Evolutionary conservation across 768 basidiomycete species (phyloP).

Genomic region (Pisolithus orientalis): DNA sequence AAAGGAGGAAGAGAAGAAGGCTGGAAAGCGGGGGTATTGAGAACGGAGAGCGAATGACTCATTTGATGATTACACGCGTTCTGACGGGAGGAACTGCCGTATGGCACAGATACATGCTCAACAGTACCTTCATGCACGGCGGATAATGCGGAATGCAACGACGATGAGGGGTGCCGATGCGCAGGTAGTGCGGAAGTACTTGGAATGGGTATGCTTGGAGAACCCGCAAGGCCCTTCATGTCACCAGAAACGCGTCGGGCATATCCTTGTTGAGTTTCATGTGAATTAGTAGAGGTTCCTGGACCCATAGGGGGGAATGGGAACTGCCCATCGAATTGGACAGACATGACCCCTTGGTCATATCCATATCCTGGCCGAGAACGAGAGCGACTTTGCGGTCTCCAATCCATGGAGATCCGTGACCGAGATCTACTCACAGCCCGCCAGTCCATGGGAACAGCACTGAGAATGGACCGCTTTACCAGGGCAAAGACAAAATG

Average conservation of each 20-base stretch:
- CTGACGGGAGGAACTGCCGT: slow-evolving; percentile 30
- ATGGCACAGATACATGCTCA: slow-evolving; percentile 29
- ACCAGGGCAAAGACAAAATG: slow-evolving; percentile 14
- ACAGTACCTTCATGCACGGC: slow-evolving; percentile 41
- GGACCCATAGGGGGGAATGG: slow-evolving; percentile 35
- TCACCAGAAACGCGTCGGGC: slow-evolving; percentile 17
- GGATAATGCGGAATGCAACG: slow-evolving; percentile 39
- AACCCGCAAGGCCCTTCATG: slow-evolving; percentile 14
- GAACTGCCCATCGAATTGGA: slow-evolving; percentile 37
- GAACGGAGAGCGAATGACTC: slow-evolving; percentile 33
- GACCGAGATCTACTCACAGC: slow-evolving; percentile 88
- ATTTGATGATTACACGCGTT: slow-evolving; percentile 27
- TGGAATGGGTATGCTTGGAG: slow-evolving; percentile 33
- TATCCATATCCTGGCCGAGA: slow-evolving; percentile 54
- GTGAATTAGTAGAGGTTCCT: slow-evolving; percentile 10
- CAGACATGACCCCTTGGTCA: slow-evolving; percentile 35
- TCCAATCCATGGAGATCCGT: slow-evolving; percentile 89
- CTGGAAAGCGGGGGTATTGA: slow-evolving; percentile 46
- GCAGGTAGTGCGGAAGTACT: slow-evolving; percentile 37
- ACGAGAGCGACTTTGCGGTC: slow-evolving; percentile 69
- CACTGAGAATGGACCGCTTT: slow-evolving; percentile 28
- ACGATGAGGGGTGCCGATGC: slow-evolving; percentile 43
- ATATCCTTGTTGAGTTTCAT: slow-evolving; percentile 23
- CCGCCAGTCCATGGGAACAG: slow-evolving; percentile 86
- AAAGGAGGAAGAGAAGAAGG: slow-evolving; percentile 72